phyloP scores from a whole-genome alignment of 2,329 filamentous ascomycete species.

The Botrytis tulipae region DNA sequence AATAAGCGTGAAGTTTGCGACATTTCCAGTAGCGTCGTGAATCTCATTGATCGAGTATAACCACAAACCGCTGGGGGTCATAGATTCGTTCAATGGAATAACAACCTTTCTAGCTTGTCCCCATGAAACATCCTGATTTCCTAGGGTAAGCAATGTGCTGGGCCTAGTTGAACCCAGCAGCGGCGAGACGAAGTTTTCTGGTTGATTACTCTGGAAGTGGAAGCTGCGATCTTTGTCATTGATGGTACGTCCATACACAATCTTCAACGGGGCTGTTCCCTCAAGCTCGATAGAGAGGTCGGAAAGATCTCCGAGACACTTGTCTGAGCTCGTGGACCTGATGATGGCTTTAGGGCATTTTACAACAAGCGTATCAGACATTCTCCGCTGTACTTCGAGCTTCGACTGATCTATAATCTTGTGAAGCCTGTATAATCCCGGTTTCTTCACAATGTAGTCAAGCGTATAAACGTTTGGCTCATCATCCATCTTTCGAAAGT shows the following conservation, averaged over 20 bases:
- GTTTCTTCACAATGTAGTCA: constrained; percentile 75
- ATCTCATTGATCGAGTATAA: constrained; percentile 90
- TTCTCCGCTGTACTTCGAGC: constrained; percentile 78
- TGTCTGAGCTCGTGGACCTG: constrained; percentile 60
- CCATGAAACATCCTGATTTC: constrained; percentile 73
- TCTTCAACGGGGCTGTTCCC: constrained; percentile 86
- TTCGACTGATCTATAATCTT: constrained; percentile 92
- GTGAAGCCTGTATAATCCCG: constrained; percentile 80
- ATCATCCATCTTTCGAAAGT: constrained; percentile 62
- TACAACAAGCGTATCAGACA: constrained; percentile 79
- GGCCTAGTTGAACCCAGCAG: constrained; percentile 61
- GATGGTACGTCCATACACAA: constrained; percentile 86
- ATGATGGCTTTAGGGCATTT: constrained; percentile 79
- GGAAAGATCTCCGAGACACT: constrained; percentile 85
- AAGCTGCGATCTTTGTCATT: constrained; percentile 82
- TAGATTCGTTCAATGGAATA: constrained; percentile 86
- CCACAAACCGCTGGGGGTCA: constrained; percentile 78
- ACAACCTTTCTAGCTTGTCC: constrained; percentile 70
- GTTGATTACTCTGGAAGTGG: constrained; percentile 90
- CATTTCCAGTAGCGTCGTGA: constrained; percentile 84
- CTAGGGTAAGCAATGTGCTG: constrained; percentile 55
- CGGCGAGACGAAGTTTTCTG: constrained; percentile 79
- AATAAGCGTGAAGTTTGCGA: constrained; percentile 67
- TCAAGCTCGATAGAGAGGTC: constrained; percentile 79
- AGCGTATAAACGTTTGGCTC: constrained; percentile 58